Evolutionary conservation across 2,329 filamentous ascomycete genomes (phyloP).

Genomic region (Gnomoniopsis sp.): DNA sequence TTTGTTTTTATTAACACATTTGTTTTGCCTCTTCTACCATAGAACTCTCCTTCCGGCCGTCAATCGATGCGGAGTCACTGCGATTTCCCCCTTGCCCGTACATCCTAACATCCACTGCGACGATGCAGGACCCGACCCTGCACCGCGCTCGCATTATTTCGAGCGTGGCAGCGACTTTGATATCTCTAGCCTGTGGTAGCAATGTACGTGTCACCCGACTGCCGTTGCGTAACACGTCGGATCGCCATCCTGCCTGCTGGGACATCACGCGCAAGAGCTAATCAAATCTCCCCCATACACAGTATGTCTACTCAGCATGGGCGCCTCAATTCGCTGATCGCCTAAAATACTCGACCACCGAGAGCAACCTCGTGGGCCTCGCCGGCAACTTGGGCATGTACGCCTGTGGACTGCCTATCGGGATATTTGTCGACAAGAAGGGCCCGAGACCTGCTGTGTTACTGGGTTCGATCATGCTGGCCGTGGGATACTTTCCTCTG

Average conservation of each 20-base stretch:
- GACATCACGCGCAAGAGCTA: constrained; percentile 11
- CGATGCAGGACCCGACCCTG: constrained; percentile 46
- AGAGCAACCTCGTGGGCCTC: constrained; percentile 88
- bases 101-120: constrained; percentile 21
- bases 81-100: not conserved
- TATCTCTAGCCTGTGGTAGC: constrained; percentile 86
- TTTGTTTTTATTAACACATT: not conserved
- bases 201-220: constrained; percentile 60
- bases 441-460: constrained; percentile 78
- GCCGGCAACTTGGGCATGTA: constrained; percentile 93
- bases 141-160: constrained; percentile 71
- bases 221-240: not conserved
- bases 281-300: constrained; percentile 12
- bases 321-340: constrained; percentile 89
- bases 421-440: constrained; percentile 78
- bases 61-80: not conserved
- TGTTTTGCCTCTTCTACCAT: not conserved
- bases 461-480: constrained; percentile 69
- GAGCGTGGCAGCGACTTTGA: constrained; percentile 78
- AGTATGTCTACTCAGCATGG: constrained; percentile 99
- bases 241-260: not conserved
- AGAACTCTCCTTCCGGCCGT: not conserved
- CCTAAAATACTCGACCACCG: constrained; percentile 82
- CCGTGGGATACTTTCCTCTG: constrained; percentile 81
- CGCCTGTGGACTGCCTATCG: constrained; percentile 81